Conservation (phyloP, 768 basidiomycete genomes). For the Lactifluus pinguis region DNA sequence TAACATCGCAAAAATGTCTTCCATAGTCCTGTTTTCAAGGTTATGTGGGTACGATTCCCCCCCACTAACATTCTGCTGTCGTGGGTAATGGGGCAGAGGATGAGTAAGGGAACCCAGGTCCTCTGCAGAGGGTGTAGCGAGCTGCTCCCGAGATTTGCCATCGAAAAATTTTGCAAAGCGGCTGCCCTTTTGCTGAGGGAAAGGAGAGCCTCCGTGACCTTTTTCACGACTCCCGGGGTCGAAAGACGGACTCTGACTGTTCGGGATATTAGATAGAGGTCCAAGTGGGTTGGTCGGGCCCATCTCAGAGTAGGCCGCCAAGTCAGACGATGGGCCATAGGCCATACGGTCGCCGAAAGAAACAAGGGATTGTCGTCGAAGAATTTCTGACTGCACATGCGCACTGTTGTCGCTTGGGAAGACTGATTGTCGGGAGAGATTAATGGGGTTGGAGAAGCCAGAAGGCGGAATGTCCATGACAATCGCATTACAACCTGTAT, state of each 20-base stretch:
- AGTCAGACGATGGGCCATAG: conserved; percentile 1
- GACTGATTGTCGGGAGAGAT: conserved; percentile 2
- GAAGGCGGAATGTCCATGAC: not conserved
- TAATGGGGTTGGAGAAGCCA: conserved; percentile 6
- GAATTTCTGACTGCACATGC: conserved; percentile 5
- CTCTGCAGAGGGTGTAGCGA: conserved; percentile 29
- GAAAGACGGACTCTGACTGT: conserved; percentile 17
- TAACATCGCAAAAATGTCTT: conserved; percentile 76
- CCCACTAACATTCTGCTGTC: conserved; percentile 38
- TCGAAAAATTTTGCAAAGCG: conserved; percentile 86
- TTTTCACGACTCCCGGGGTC: conserved; percentile 19
- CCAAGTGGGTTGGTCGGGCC: conserved; percentile 1
- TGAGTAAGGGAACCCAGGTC: conserved; percentile 34
- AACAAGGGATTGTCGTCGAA: conserved; percentile 13
- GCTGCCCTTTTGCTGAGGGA: conserved; percentile 59
- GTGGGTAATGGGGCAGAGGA: conserved; percentile 31
- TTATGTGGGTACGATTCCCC: conserved; percentile 31
- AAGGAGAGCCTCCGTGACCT: conserved; percentile 31
- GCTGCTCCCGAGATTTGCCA: conserved; percentile 45
- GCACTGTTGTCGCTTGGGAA: conserved; percentile 5
- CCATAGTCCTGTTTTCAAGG: conserved; percentile 54
- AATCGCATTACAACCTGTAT: not conserved
- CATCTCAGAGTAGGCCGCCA: conserved; percentile 8
- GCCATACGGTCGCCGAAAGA: conserved; percentile 11
- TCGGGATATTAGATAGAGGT: conserved; percentile 8